Evolutionary conservation across 1,284 basidiomycete species (phyloP).

Genomic region (Erythrobasidium hasegawianum): DNA sequence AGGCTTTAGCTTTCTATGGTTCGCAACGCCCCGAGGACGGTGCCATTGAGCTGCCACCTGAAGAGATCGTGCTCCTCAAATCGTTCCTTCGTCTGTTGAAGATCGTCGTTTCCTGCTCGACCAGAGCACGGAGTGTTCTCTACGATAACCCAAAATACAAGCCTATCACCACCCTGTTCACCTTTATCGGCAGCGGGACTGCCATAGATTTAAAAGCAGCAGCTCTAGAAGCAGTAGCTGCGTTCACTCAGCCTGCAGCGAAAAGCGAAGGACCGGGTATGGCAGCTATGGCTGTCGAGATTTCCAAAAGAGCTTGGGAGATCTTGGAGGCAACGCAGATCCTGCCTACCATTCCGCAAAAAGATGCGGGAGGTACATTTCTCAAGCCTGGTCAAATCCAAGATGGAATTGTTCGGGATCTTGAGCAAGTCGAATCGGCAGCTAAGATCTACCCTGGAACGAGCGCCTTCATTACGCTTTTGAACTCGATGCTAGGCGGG

Average conservation of each 20-base stretch:
- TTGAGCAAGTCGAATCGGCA: conserved; percentile 79
- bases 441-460: conserved; percentile 79
- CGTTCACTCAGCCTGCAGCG: conserved; percentile 68
- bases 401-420: conserved; percentile 53
- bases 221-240: conserved; percentile 74
- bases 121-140: conserved; percentile 72
- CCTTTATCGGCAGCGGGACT: conserved; percentile 71
- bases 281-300: conserved; percentile 66
- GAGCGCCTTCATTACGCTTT: conserved; percentile 77
- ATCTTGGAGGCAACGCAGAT: conserved; percentile 78
- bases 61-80: conserved; percentile 72
- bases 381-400: conserved; percentile 53
- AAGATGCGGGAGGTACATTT: conserved; percentile 14
- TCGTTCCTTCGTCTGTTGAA: conserved; percentile 76
- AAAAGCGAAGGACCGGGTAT: conserved; percentile 51
- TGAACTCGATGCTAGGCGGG: conserved; percentile 71
- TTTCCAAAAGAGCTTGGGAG: conserved; percentile 75
- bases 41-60: conserved; percentile 57
- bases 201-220: conserved; percentile 89
- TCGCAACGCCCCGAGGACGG: conserved; percentile 43
- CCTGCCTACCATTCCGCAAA: conserved; percentile 44
- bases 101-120: conserved; percentile 71
- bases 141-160: conserved; percentile 64
- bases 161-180: conserved; percentile 72
- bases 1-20: conserved; percentile 58